Conservation (phyloP, 768 basidiomycete species). For the Suillus americanus region DNA sequence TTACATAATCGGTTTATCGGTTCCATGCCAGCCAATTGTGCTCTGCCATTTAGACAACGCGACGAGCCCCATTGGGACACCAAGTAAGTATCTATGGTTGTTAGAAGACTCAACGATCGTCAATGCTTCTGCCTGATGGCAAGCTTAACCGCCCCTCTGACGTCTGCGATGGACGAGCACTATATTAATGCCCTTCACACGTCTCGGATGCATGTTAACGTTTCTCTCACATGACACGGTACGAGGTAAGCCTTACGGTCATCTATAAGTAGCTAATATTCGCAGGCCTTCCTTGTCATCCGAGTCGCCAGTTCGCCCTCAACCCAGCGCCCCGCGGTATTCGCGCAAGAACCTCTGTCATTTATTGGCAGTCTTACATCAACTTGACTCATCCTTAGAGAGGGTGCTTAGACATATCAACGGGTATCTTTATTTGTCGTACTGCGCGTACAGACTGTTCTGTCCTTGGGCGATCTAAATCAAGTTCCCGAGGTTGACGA, state of each 20-base stretch:
- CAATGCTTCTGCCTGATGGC: not conserved
- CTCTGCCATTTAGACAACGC: not conserved
- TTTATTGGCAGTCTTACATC: not conserved
- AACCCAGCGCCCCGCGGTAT: not conserved
- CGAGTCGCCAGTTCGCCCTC: not conserved
- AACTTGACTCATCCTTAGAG: not conserved
- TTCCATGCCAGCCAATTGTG: constrained; percentile 3
- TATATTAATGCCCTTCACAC: constrained; percentile 10
- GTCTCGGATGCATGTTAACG: not conserved
- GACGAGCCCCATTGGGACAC: not conserved
- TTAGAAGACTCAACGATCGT: not conserved
- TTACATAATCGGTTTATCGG: constrained; percentile 11
- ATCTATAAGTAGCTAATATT: constrained; percentile 6
- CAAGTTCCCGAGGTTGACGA: not conserved
- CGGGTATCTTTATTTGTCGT: not conserved
- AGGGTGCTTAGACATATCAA: not conserved
- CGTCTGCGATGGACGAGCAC: constrained; percentile 11
- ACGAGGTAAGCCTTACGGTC: not conserved
- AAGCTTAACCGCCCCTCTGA: not conserved
- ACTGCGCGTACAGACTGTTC: not conserved
- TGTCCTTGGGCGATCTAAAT: not conserved
- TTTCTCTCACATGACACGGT: constrained; percentile 7
- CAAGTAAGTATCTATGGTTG: too few species aligned
- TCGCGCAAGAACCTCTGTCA: not conserved
- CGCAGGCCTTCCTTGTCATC: not conserved